Conservation (phyloP, 768 basidiomycete species). For the Tubosaeta sp. region DNA sequence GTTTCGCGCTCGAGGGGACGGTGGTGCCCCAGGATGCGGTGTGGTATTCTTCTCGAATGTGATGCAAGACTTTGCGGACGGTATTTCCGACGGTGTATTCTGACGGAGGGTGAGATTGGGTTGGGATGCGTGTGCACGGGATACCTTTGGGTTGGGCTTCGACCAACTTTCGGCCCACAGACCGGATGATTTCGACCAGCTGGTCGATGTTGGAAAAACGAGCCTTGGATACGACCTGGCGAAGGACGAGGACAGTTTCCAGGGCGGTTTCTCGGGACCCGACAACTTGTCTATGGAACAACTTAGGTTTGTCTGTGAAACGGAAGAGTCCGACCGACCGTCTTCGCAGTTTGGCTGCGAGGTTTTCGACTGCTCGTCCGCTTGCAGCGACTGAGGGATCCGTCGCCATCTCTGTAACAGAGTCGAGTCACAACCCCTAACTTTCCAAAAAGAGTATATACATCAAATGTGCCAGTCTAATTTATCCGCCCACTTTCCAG, state of each 20-base stretch:
- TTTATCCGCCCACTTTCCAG: slow-evolving; percentile 88
- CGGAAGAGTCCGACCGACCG: slow-evolving; percentile 45
- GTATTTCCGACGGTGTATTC: slow-evolving; percentile 96
- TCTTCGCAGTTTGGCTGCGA: slow-evolving; percentile 67
- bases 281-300: slow-evolving; percentile 69
- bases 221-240: slow-evolving; percentile 85
- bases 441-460: slow-evolving; percentile 13
- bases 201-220: slow-evolving; percentile 86
- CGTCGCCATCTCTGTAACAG: slow-evolving; percentile 39
- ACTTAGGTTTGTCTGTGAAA: slow-evolving; percentile 34
- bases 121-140: slow-evolving; percentile 7
- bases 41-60: slow-evolving; percentile 92
- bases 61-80: slow-evolving; percentile 86
- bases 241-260: slow-evolving; percentile 83
- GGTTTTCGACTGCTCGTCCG: slow-evolving; percentile 60
- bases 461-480: slow-evolving; percentile 84
- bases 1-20: slow-evolving; percentile 33
- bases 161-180: slow-evolving; percentile 73
- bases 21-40: slow-evolving; percentile 60
- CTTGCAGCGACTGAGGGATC: slow-evolving; percentile 36
- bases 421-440: slow-evolving; percentile 18
- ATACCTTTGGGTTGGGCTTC: slow-evolving; percentile 95
- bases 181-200: slow-evolving; percentile 71
- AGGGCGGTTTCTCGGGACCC: slow-evolving; percentile 87
- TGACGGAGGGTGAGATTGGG: slow-evolving; percentile 29